Percentiles rank a stretch among this genome's conserved stretches.
Conservation (phyloP, 2,329 filamentous ascomycete species). For the Fusarium ramigenum region DNA sequence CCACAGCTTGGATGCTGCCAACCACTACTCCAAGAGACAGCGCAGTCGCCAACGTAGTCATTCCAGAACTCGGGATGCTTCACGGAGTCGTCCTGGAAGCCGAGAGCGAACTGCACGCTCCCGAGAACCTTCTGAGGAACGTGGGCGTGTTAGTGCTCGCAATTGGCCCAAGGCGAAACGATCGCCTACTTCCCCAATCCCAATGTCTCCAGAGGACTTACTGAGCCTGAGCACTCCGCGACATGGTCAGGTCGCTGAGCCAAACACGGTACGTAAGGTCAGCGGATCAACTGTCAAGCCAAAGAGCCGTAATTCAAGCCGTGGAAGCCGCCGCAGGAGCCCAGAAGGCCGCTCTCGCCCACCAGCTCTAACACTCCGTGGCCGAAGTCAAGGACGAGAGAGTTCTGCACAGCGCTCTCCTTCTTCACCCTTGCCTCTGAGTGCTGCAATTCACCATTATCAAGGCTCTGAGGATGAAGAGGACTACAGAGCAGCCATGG, state of each 20-base stretch:
- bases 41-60: slow-evolving; percentile 65
- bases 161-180: slow-evolving; percentile 80
- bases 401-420: slow-evolving; percentile 74
- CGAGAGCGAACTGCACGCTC: slow-evolving; percentile 61
- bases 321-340: slow-evolving; percentile 58
- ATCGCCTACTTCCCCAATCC: slow-evolving; percentile 90
- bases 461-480: slow-evolving; percentile 71
- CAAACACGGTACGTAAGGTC: slow-evolving; percentile 57
- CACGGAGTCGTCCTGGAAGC: slow-evolving; percentile 57
- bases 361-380: slow-evolving; percentile 62
- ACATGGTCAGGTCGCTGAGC: slow-evolving; percentile 49
- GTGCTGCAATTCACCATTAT: slow-evolving; percentile 55
- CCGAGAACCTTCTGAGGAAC: slow-evolving; percentile 73
- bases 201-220: slow-evolving; percentile 92
- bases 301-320: slow-evolving; percentile 61
- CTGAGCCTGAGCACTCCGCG: slow-evolving; percentile 67
- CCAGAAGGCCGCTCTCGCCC: slow-evolving; percentile 55
- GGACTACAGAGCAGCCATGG: slow-evolving; percentile 63
- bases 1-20: slow-evolving; percentile 82
- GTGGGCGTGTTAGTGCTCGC: slow-evolving; percentile 71
- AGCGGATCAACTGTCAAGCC: slow-evolving; percentile 45
- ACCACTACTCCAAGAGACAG: slow-evolving; percentile 65
- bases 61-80: slow-evolving; percentile 55
- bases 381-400: slow-evolving; percentile 69
- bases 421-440: slow-evolving; percentile 82